Base-by-base conservation (phyloP, 2,329 filamentous ascomycete species). In the Passalora sequoiae region DNA sequence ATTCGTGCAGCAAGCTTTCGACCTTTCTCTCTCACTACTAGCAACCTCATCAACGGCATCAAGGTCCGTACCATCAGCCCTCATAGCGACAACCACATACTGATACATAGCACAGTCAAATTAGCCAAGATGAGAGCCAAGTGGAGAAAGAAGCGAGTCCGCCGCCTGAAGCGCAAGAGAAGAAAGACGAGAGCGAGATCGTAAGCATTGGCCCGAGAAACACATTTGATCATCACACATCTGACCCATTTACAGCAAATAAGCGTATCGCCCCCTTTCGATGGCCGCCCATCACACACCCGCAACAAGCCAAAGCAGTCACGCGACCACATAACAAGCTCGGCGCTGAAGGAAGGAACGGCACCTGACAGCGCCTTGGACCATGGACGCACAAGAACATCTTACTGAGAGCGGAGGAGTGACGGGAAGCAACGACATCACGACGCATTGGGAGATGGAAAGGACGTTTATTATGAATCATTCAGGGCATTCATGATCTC, bases 61-160 rank as follows among this genome's bases (percentile, higher is more conserved):
- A 29, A 49, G 37, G 45, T 47, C 44, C 38, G 32, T 36, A 28
- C 27, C 27, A 20, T 3, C 25, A 19, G 20, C n/a, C 20, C 28
- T 27, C 12, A 12, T 15, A 16, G 21, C 29, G 33, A 9, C 13
- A 30, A 16, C 32, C 20, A 8, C 20, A 25, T 32, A 51, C 51
- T 51, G 29, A 54, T 40, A 24, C 3, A 27, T 13, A 4, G 6
- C 36, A 46, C 46, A 55, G 53, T 53, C 56, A 56, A 54, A 61
- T 65, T 62, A 64, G 69, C 70, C 62, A 74, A 71, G 71, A 83
- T 84, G 81, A 84, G 91, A 92, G 89, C 89, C 71, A 97, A 97
- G 81, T 97, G 92, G 92, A 92, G 91, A 81, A 98, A 98, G 86
- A 98, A 98, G 91, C 83, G 92, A 73, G 89, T 95, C 77, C 82